Evolutionary conservation across 139 green algal genomes (phyloP), one percentile per base, ranked within the genome.

Genomic region (Chlorella vulgaris): DNA sequence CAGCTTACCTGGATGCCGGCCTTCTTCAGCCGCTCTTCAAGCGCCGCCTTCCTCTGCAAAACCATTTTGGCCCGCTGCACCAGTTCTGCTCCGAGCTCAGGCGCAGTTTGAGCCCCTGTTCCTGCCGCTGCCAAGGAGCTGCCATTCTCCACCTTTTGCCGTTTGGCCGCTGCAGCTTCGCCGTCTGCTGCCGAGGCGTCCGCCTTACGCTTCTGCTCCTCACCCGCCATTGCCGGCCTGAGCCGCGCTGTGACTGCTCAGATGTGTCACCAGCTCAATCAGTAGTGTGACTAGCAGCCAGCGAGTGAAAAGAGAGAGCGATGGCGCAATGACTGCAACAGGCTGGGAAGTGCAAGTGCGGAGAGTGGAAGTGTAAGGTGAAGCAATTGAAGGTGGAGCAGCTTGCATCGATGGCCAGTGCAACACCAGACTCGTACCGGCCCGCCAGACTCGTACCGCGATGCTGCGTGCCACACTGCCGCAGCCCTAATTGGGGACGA

Each of bases 51-150:
- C 75, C 76, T 75, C 60, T 89, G 65, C 40, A 89, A 58, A 3
- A 81, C 81, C 60, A 70, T 73, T 67, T 86, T 89, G 28, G 85
- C 85, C 75, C 84, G 84, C 58, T 85, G 63, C 55, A 88, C 55
- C 31, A 80, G 69, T 2, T 69, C 65, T 42, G 83, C 43, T 29
- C 80, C 67, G 38, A 85, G 76, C 47, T 68, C 69, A 1, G 69
- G 73, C 65, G 80, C 80, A 8, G 51, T 79, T 75, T 39, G 33
- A 29, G n/a, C 66, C 31, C 36, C 42, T 22, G 69, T 29, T 29
- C 42, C 3, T 31, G 73, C 73, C 28, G 51, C 51, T 28, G 36
- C 26, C 42, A 6, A 39, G 73, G 21, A 26, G 53, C 26, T 36
- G 35, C 69, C 69, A 62, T 78, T 79, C 4, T 79, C 73, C 38